Base-by-base conservation (phyloP, 805 yeast species). In the Groenewaldozyma salmanticensis region DNA sequence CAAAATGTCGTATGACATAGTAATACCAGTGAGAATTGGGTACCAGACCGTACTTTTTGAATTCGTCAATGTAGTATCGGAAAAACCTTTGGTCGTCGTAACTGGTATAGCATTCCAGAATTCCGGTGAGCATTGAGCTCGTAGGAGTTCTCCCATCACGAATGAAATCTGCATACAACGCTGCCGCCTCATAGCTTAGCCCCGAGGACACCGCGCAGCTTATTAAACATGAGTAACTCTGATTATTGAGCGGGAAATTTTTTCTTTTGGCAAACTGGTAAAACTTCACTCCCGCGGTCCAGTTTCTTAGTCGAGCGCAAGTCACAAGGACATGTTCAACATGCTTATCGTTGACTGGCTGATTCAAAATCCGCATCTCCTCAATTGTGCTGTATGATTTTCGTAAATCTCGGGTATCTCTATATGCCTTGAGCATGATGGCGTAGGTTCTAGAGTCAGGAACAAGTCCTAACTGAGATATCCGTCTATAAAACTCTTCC, bases 391-490 rank as follows among this genome's bases (percentile, higher is more conserved):
- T 44, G 44, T 61, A 47, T 40, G 71, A 57, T 13, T 62, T 57
- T 3, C 53, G 50, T 5, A 63, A 39, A 38, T 73, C 68, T 22
- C 55, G 48, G 2, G 61, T 46, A n/a, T 66, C 67, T 3, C 67
- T 52, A 34, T 64, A 57, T 2, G 64, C 61, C 17, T 47, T 38
- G 29, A 69, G 42, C 51, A 70, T 50, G 7, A 68, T 51, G 3
- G 49, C 50, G 44, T 64, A 68, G 0, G 67, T 52, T n/a, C 41
- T 44, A 1, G 52, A 17, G 4, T 52, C 45, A 2, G 69, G 60
- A 3, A 42, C 32, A 5, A 67, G 42, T 2, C 58, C 55, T 42
- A 52, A 59, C 22, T 53, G 48, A 2, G 62, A 52, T 51, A 65
- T 61, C 11, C 58, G 54, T 2, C 60, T 47, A 45, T 65, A 69